Evolutionary conservation across 495 filamentous ascomycete genomes (phyloP), one percentile per base, ranked within the genome.

Genomic region (Aspergillus sclerotiicarbonarius): DNA sequence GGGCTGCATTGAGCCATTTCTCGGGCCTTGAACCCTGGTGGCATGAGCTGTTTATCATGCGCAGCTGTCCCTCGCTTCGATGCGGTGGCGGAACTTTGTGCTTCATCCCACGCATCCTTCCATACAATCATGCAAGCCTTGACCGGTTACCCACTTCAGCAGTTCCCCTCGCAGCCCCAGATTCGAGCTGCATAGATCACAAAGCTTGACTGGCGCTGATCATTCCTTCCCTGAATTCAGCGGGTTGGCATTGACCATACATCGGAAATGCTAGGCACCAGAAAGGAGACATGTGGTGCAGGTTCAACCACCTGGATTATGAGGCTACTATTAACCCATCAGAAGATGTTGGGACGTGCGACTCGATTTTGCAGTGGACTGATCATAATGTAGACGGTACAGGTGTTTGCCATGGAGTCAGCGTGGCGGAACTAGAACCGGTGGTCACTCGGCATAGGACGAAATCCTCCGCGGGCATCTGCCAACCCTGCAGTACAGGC

Each of bases 171-270:
- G 30, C 1, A 13, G 9, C 47, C 47, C 57, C 43, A 44, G 57
- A 59, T 59, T 59, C 43, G 35, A 37, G 19, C 35, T 39, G 50
- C 50, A 59, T 59, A 16, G 57, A 53, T 59, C 57, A 43, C 44
- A 50, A 59, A 59, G 57, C 57, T 59, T 59, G 57, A 53, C 32
- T 20, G n/a, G n/a, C 47, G 56, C 49, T 51, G 56, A 58, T 58
- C 56, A 41, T 53, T 25, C 19, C 50, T 43, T 12, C 30, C 45
- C 32, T 54, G 53, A 18, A 25, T 56, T 50, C 13, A 20, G 29
- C 35, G 16, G 16, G 37, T 18, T 6, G 10, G 6, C 31, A 29
- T 33, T 51, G n/a, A 6, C 30, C 48, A 33, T 51, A 8, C 4
- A 43, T 47, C 18, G 16, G 46, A 9, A 54, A 41, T 41, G 13